These are phyloP conservation scores for Annulohypoxylon bovei DNA, from an alignment of 495 filamentous ascomycete species.

Conservation along the genomic window DNA sequence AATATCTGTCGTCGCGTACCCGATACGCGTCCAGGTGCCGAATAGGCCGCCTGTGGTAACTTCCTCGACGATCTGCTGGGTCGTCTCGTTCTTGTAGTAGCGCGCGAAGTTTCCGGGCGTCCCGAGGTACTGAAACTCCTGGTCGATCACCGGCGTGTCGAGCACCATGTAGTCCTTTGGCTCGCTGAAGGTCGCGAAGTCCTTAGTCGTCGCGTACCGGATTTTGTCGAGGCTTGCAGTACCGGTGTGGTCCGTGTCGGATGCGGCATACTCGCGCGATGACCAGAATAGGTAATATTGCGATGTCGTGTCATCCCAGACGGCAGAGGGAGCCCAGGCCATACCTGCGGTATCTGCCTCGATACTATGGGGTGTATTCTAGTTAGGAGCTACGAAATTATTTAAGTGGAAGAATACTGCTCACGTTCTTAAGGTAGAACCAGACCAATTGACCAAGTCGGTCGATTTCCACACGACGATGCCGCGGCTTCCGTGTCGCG, in stretches of 20 bases:
- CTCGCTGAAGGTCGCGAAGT: constrained; percentile 43
- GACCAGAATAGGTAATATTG: constrained; percentile 54
- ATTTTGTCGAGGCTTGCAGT: constrained; percentile 38
- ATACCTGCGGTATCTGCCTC: constrained; percentile 52
- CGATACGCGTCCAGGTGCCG: constrained; percentile 50
- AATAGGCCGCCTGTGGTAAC: constrained; percentile 48
- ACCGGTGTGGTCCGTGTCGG: constrained; percentile 42
- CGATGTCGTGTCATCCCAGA: constrained; percentile 48
- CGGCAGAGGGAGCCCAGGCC: constrained; percentile 53
- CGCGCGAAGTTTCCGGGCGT: constrained; percentile 44
- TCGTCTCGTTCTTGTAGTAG: constrained; percentile 52
- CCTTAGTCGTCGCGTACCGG: constrained; percentile 46
- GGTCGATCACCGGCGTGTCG: constrained; percentile 48
- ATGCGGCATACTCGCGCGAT: constrained; percentile 37
- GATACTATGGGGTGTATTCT: constrained; percentile 28
- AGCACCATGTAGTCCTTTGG: constrained; percentile 44
- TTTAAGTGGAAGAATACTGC: background rate
- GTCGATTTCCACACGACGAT: constrained; percentile 53
- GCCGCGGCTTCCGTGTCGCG: constrained; percentile 46
- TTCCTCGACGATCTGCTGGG: constrained; percentile 47
- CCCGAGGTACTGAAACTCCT: constrained; percentile 48
- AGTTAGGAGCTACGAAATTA: background rate
- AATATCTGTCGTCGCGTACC: constrained; percentile 29
- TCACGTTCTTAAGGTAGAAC: constrained; percentile 21
- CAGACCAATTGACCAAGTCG: constrained; percentile 48